Base-by-base conservation (phyloP, 2,329 filamentous ascomycete species). In the Leptographium wingfieldii region DNA sequence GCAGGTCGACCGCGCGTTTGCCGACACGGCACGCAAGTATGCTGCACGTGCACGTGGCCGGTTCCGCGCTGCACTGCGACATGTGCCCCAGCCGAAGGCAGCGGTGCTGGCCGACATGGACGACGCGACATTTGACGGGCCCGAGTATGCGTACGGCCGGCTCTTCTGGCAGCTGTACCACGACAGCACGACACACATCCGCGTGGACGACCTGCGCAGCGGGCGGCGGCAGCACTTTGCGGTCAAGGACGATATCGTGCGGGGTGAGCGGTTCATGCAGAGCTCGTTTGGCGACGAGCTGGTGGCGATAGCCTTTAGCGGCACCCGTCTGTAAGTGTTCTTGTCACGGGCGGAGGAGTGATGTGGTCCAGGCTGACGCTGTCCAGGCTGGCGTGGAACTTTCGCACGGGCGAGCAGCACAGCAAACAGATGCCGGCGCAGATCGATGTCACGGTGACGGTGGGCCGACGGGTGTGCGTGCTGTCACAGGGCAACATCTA, bases 171-270 rank as follows among this genome's bases (percentile, higher is more conserved):
- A 64, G 55, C 40, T 14, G 40, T 53, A 62, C 25, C 11, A 19
- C 9, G 12, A 22, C 5, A 27, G 29, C 49, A 38, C 53, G 25
- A 57, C 61, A 1, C 56, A 55, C 22, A 59, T 64, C 22, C 52
- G 65, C 6, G 62, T 66, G 19, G 63, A 66, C 38, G 55, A 63
- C 49, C 53, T 66, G 35, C 59, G 48, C 14, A 61, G 51, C 6
- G 60, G 62, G 1, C 25, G 35, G 16, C 61, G 63, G 0, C 16
- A 33, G 2, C 56, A 57, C 27, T 43, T 59, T 1, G 48, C 53
- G 1, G 49, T 61, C 16, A 48, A 49, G 2, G 62, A 60, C 48
- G 59, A 38, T 25, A 10, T 25, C 4, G 35, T 60, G 25, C 62
- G 56, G 3, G 62, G 62, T n/a, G 57, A 57, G n/a, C 40, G 48